Base-by-base conservation (phyloP, 305 asterid genomes). In the Stenogyne calaminthoides region DNA sequence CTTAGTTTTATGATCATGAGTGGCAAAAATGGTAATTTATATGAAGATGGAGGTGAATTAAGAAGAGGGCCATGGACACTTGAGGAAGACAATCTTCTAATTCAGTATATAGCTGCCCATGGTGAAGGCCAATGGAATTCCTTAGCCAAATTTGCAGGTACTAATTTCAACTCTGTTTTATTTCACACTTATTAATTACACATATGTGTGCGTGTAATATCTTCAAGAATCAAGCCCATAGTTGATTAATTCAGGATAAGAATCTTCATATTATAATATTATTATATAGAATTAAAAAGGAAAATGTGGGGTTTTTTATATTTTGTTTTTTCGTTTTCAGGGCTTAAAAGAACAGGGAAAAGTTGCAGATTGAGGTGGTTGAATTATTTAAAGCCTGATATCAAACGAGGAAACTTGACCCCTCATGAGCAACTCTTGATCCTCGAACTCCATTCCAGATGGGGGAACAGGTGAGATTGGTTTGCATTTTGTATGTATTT, bases 61-160 rank as follows among this genome's bases (percentile, higher is more conserved):
- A 86, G 96, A 81, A 88, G 90, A 81, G 98, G 98, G 61, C 96
- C 97, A 80, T 93, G 98, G 98, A 88, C 95, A 9, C 81, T 87
- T 65, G 98, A 91, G 52, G 98, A 93, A 81, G 98, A 93, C 79
- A 82, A 84, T 58, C 91, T 91, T 73, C 93, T 93, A 20, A 87
- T 85, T 80, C 85, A 78, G 27, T 82, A 82, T 77, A 88, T 93
- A 42, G 29, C 83, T 37, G 78, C 74, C 67, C 87, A 88, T 77
- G 96, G 97, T 2, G 97, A 89, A 91, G 97, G 98, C 10, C 83
- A 85, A 19, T 93, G 98, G 97, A 91, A 91, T 71, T 76, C 86
- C 46, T 74, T 85, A 19, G 97, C 99, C 75, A 88, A 85, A 82
- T 81, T 73, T 79, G 92, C 98, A 76, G 97, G 99, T 89, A 52